Evolutionary conservation across 495 filamentous ascomycete genomes (phyloP), one percentile per base, ranked within the genome.

Genomic region (Pyrenopolyporus hunteri): DNA sequence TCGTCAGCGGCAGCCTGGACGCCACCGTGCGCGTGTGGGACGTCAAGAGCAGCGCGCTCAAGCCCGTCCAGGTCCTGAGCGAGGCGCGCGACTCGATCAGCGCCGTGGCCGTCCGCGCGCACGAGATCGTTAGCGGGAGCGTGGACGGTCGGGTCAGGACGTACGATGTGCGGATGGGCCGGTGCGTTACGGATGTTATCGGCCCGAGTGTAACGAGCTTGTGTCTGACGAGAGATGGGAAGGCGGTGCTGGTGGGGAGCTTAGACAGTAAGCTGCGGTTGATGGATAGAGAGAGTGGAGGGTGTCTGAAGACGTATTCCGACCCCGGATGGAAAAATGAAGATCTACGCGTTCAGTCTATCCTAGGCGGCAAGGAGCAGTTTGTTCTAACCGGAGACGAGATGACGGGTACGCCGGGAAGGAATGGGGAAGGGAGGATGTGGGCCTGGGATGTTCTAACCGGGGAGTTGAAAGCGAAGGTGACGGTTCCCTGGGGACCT

Each of bases 391-490:
- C 85, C 51, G 94, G 94, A n/a, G 88, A 89, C 63, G 93, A 97
- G 74, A 71, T 75, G 70, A 67, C 68, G 19, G 69, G 47, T 2
- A 64, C 73, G 0, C 71, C 74, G 25, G 74, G 69, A 11, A 72
- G 70, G 20, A 68, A 71, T 2, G 57, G 67, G 1, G 78, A 86
- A 52, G 87, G 87, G 6, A 82, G 85, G 63, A 80, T 96, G 13
- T 91, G 89, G 81, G 90, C 87, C 9, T 98, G 93, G 91, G 93
- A 97, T 82, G 70, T 96, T n/a, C 64, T 97, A 44, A 88, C 79
- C 32, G 93, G 92, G 1, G 84, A 86, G 48, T 67, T 88, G 32
- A 78, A 88, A 47, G 80, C 84, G 19, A 83, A 77, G 48, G 65
- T 92, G 37, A 70, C 79, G 32, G 85, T 83, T 68, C 85, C 83